phyloP scores from a whole-genome alignment of 2,329 filamentous ascomycete species.

The Zalaria sp. region DNA sequence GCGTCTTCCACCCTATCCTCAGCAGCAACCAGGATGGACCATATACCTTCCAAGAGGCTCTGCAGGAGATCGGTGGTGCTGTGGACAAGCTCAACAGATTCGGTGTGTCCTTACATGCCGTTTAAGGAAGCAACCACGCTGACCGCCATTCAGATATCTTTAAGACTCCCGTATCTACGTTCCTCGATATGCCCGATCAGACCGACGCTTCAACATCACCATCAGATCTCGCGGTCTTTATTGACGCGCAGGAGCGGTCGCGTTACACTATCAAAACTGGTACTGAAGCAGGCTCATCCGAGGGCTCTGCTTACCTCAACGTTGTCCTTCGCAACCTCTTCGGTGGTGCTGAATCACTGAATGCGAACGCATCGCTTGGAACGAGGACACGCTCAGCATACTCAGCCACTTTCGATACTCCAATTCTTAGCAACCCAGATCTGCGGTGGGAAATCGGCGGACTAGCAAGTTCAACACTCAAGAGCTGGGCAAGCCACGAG shows the following conservation, averaged over 20 bases:
- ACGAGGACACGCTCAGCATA: constrained; percentile 87
- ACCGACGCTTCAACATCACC: constrained; percentile 55
- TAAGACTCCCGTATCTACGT: constrained; percentile 67
- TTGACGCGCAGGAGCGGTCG: constrained; percentile 66
- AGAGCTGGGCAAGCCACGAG: constrained; percentile 88
- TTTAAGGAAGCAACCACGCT: no score
- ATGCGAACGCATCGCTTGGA: constrained; percentile 73
- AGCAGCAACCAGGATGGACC: constrained; percentile 49
- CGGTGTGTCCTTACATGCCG: constrained; percentile 33
- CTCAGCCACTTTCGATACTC: constrained; percentile 70
- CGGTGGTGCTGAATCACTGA: constrained; percentile 81
- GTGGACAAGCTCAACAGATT: constrained; percentile 66
- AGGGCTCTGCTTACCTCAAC: constrained; percentile 86
- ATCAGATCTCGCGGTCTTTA: constrained; percentile 67
- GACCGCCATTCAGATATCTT: constrained; percentile 54
- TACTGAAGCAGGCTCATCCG: constrained; percentile 84
- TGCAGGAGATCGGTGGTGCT: constrained; percentile 55
- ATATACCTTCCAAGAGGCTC: constrained; percentile 68
- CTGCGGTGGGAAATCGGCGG: constrained; percentile 65
- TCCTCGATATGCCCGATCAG: constrained; percentile 61
- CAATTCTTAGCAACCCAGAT: constrained; percentile 73
- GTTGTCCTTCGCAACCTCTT: constrained; percentile 82
- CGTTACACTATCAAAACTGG: constrained; percentile 83
- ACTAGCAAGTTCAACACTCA: constrained; percentile 70
- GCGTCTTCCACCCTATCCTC: constrained; percentile 65